Percentiles rank a stretch among this genome's conserved stretches.
Conservation (phyloP, 176 grass and related monocot genomes). For the Oryza meridionalis region DNA sequence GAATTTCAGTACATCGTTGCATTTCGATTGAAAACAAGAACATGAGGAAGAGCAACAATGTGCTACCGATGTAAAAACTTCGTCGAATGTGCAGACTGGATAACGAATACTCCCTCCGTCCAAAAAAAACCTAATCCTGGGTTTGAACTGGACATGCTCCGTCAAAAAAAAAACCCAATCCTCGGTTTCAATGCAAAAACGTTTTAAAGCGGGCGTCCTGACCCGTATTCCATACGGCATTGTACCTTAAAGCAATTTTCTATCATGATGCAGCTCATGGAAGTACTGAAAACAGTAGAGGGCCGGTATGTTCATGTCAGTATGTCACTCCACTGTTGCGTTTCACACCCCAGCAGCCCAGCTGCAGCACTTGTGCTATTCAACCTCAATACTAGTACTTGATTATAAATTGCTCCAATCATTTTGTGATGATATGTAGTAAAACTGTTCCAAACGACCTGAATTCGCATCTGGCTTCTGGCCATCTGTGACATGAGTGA, state of each 20-base stretch:
- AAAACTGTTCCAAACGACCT: neutral
- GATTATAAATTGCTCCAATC: neutral
- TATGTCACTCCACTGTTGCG: neutral
- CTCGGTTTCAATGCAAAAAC: no score
- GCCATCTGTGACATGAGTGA: neutral
- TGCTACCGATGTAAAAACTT: no score
- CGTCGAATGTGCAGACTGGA: no score
- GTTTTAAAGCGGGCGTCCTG: neutral
- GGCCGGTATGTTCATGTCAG: neutral
- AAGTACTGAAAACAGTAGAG: neutral
- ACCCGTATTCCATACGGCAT: no score
- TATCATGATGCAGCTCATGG: neutral
- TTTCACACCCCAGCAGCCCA: neutral
- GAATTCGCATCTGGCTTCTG: neutral
- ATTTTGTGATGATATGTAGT: neutral
- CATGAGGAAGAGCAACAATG: neutral
- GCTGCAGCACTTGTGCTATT: neutral
- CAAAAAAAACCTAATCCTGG: no score
- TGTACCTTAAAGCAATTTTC: neutral
- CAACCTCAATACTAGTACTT: neutral
- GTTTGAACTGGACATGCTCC: no score
- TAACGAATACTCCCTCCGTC: no score
- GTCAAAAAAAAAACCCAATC: no score
- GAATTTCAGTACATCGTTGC: neutral
- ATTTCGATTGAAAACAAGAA: neutral